A percentile compares a stretch with the other conserved stretches of the same genome.
phyloP scores from a whole-genome alignment of 2,329 filamentous ascomycete species.

The Emmonsiellopsis sp. region DNA sequence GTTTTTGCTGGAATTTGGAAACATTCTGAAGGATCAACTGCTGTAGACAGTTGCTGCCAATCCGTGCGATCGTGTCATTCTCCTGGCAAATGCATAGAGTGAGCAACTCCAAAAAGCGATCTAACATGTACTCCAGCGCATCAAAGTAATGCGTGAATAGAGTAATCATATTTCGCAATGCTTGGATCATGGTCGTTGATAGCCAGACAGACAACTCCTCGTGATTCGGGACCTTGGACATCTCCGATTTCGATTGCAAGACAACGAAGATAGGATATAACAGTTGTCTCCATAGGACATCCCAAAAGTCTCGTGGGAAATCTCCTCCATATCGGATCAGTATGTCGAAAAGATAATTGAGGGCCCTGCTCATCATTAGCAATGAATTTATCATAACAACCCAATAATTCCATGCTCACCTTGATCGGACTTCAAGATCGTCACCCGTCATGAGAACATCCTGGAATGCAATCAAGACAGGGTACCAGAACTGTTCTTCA shows the following conservation, averaged over 20 bases:
- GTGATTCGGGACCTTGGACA: conserved; percentile 89
- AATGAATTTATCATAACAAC: neutral
- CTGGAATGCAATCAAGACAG: conserved; percentile 94
- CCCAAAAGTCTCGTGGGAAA: conserved; percentile 94
- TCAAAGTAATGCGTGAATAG: conserved; percentile 99
- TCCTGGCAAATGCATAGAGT: conserved; percentile 97
- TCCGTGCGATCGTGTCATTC: conserved; percentile 95
- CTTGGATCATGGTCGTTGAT: conserved; percentile 98
- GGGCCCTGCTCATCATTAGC: conserved; percentile 41
- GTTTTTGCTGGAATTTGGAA: conserved; percentile 71
- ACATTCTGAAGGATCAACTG: conserved; percentile 96
- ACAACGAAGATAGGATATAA: conserved; percentile 99
- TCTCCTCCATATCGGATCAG: conserved; percentile 81
- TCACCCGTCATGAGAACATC: conserved; percentile 99
- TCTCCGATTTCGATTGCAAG: conserved; percentile 87
- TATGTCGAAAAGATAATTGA: conserved; percentile 95
- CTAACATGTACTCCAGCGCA: conserved; percentile 91
- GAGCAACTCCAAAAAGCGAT: conserved; percentile 89
- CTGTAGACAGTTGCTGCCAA: conserved; percentile 95
- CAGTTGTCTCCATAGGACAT: conserved; percentile 93
- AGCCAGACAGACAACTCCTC: conserved; percentile 98
- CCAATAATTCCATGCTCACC: conserved; percentile 23
- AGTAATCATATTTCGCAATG: conserved; percentile 94
- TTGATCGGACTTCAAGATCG: conserved; percentile 84
- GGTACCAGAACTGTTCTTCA: conserved; percentile 98